Conservation (phyloP, 192 early-diverging fungal species). For the Backusella luteola region DNA sequence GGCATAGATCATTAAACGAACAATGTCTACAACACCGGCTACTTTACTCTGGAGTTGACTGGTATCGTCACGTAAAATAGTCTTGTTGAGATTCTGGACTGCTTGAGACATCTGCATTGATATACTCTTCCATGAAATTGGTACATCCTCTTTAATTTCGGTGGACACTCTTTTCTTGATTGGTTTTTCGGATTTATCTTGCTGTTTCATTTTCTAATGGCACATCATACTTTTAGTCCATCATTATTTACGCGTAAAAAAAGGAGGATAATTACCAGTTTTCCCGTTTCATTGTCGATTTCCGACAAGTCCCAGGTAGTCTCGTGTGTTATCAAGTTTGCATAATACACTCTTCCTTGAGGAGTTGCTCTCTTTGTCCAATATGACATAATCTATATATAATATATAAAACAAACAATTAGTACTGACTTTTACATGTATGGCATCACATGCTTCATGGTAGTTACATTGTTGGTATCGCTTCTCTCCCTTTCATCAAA, state of each 20-base stretch:
- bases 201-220: not conserved
- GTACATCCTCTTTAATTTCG: not conserved
- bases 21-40: constrained; percentile 64
- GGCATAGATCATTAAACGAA: constrained; percentile 84
- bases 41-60: constrained; percentile 1
- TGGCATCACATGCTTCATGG: not conserved
- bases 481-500: not conserved
- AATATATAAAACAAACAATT: not conserved
- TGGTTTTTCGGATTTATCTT: not conserved
- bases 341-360: constrained; percentile 56
- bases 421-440: not conserved
- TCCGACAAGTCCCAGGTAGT: constrained; percentile 53
- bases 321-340: constrained; percentile 58
- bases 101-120: constrained; percentile 22
- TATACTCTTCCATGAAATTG: constrained; percentile 18
- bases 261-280: constrained; percentile 17
- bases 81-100: constrained; percentile 22
- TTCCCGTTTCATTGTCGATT: constrained; percentile 49
- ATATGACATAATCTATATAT: constrained; percentile 39
- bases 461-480: not conserved
- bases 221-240: not conserved
- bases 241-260: constrained; percentile 1
- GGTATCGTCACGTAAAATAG: not conserved
- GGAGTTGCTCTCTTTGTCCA: constrained; percentile 53
- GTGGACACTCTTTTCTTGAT: not conserved